Evolutionary conservation across 2,329 filamentous ascomycete species (phyloP), one percentile per base, ranked within the genome.

Genomic region (Alternaria sp.): DNA sequence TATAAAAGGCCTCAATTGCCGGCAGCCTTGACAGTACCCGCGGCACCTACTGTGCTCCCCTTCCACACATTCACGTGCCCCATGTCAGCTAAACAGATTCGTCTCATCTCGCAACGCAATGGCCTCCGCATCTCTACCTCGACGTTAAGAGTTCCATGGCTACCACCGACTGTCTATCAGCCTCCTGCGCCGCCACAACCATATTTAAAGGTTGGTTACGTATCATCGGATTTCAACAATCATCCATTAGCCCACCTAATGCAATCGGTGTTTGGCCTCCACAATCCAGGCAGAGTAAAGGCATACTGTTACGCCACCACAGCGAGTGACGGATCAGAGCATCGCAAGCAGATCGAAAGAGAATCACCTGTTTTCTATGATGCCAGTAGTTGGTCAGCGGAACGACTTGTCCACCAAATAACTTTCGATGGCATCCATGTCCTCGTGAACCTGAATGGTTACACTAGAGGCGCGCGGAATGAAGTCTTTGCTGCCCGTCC

Each of bases 161-260:
- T 99, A 46, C 90, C 94, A 6, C 74, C 80, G 44, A 88, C 88
- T 0, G 91, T 98, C 0, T 97, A 91, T 70, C 86, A 87, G n/a
- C 95, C 95, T 2, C 95, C 95, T 0, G 78, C 86, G 2, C 93
- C 95, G 1, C 95, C 95, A 1, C 84, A 82, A 41, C 93, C 93
- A 0, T 87, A 90, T 65, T 83, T 99, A n/a, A 94, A 92, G 66
- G 88, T 99, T 60, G 95, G 95, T 45, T 99, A 99, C 76, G 88
- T 99, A 36, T 98, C 95, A 3, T 98, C 95, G 0, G 95, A 99
- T 78, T 99, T 99, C 79, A 99, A 99, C 74, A 99, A 99, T 70
- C 95, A 99, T 74, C 95, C 95, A 4, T 81, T 99, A 33, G 95
- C 95, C 24, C 95, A 99, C 79, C 78, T 99, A 54, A 99, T 99